These are phyloP conservation scores for Quercus cerris DNA, from an alignment of 306 rosid species.

Conservation along the genomic window DNA sequence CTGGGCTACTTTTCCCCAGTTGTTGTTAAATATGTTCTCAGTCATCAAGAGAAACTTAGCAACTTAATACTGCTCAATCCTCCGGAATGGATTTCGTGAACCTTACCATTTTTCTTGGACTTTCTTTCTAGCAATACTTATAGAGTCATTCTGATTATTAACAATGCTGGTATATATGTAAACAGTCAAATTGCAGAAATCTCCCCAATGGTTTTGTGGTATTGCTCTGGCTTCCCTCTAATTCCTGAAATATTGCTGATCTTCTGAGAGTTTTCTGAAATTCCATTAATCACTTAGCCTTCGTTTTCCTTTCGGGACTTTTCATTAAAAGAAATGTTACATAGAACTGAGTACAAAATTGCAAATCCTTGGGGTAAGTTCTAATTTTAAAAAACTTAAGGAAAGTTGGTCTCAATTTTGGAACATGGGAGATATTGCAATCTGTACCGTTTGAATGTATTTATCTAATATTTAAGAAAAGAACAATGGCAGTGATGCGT, in stretches of 20 bases:
- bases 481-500: background rate
- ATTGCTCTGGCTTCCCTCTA: conserved; percentile 1
- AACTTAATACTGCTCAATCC: conserved; percentile 75
- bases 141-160: background rate
- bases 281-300: background rate
- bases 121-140: background rate
- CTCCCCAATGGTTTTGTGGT: background rate
- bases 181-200: background rate
- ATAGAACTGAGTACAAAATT: background rate
- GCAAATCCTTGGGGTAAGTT: background rate
- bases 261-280: background rate
- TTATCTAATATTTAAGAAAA: background rate
- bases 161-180: background rate
- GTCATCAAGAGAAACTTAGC: conserved; percentile 58
- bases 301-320: background rate
- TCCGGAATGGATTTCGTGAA: conserved; percentile 46
- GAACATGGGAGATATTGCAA: background rate
- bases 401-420: background rate
- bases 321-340: background rate
- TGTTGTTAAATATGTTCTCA: conserved; percentile 66
- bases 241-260: background rate
- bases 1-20: conserved; percentile 85
- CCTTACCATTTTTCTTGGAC: background rate
- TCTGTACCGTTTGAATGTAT: background rate
- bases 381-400: background rate